These are phyloP conservation scores for Picea sitchensis DNA, from an alignment of 75 land plant genomes.

Conservation along the genomic window DNA sequence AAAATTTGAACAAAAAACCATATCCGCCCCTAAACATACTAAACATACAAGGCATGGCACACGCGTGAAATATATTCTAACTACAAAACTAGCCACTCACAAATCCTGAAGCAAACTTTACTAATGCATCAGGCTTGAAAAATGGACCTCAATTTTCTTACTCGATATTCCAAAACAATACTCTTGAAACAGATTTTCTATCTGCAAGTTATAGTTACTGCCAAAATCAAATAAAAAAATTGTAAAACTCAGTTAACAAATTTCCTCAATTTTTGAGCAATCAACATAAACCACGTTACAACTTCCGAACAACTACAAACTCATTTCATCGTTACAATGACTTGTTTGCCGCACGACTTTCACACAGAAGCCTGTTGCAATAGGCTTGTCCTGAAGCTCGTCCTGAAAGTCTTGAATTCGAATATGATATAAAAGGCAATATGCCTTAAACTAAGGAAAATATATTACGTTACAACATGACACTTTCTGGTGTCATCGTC, in stretches of 20 bases:
- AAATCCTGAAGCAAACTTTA: background rate
- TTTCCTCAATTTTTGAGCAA: background rate
- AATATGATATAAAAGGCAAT: slow-evolving; percentile 3
- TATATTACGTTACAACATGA: slow-evolving; percentile 4
- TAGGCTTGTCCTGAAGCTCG: background rate
- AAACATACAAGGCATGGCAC: too few relatives aligned
- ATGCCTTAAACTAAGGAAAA: background rate
- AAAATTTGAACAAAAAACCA: too few relatives aligned
- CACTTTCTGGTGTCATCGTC: background rate
- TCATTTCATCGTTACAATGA: background rate
- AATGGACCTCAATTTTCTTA: background rate
- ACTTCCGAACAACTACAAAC: background rate
- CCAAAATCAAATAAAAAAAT: background rate
- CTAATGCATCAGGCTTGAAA: background rate
- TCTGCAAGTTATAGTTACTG: background rate
- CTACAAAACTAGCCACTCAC: background rate
- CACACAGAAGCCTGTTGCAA: background rate
- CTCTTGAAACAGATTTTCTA: background rate
- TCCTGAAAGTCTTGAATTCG: background rate
- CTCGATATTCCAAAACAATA: background rate
- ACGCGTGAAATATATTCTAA: too few relatives aligned
- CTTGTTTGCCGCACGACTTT: background rate
- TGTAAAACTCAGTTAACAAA: background rate
- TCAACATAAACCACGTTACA: background rate
- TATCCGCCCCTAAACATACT: too few relatives aligned